phyloP scores from a whole-genome alignment of 129 eudicot species.

The Chrysanthemum lavandulifolium region DNA sequence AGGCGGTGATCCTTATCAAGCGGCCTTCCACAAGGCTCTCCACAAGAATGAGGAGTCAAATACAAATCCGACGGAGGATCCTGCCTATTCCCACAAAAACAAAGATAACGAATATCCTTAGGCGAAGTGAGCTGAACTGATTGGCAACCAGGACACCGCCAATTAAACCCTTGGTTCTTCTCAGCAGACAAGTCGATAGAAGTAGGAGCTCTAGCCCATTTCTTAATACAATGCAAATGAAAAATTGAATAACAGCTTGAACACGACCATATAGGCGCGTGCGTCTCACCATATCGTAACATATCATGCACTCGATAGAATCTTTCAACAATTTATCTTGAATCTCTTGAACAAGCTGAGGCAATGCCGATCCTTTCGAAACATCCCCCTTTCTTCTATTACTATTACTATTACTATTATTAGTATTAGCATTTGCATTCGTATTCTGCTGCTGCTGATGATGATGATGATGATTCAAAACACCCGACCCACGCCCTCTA shows the following conservation, averaged over 20 bases:
- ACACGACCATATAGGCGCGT: constrained; percentile 89
- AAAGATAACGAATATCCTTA: constrained; percentile 71
- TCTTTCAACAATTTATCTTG: constrained; percentile 82
- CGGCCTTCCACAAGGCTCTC: constrained; percentile 92
- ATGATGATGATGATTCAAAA: not conserved
- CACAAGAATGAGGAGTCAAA: constrained; percentile 95
- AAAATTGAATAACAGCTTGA: constrained; percentile 85
- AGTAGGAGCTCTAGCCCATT: constrained; percentile 98
- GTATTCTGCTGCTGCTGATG: constrained; percentile 6
- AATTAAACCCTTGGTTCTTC: constrained; percentile 85
- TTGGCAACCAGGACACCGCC: constrained; percentile 97
- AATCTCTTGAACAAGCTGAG: constrained; percentile 87
- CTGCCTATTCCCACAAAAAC: constrained; percentile 91
- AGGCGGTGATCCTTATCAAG: constrained; percentile 61
- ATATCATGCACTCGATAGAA: constrained; percentile 88
- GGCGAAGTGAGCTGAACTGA: constrained; percentile 81
- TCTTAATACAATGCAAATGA: constrained; percentile 75
- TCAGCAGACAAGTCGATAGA: constrained; percentile 78
- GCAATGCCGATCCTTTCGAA: constrained; percentile 32
- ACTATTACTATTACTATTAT: constrained; percentile 27
- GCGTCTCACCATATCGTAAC: constrained; percentile 93
- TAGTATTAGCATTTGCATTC: constrained; percentile 28
- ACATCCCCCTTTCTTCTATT: constrained; percentile 40
- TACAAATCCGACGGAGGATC: constrained; percentile 89
- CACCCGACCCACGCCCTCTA: no score